Evolutionary conservation across 2,329 filamentous ascomycete species (phyloP), one percentile per base, ranked within the genome.

Genomic region (Aspergillus novoparasiticus): DNA sequence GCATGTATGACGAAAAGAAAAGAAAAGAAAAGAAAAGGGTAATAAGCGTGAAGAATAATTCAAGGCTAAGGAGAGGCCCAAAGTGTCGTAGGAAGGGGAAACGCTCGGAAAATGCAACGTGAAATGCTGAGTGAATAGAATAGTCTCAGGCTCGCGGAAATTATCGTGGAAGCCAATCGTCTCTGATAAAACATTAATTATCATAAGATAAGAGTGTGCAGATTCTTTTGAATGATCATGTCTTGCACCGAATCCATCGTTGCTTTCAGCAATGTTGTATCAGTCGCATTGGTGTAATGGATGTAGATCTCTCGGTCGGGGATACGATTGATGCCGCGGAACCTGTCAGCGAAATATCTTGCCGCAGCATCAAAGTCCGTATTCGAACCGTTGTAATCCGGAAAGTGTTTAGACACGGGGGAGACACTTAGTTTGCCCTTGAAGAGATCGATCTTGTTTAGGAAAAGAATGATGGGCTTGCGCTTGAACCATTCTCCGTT

Each of bases 401-500:
- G 90, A 79, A 94, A 94, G 64, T 92, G 89, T 60, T 88, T 86
- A 62, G 86, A 87, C 68, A 94, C 90, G 4, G 91, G 89, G 67
- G 89, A 92, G 61, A 85, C 82, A 3, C 84, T 79, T 41, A 94
- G 83, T 81, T 94, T 94, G 72, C 89, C 87, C 76, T 87, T 90
- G 84, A 94, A 94, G 14, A 94, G 83, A 78, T 94, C 91, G 81
- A 94, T 93, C 82, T 94, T 94, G 84, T 94, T 94, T 64, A 94
- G 84, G 80, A 94, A 94, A 58, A 94, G 85, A 68, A 94, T 94
- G 64, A 94, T 89, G 1, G 91, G 88, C 46, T 91, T 93, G 69
- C 90, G 89, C 71, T 89, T 88, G 80, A 94, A 94, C 91, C 91
- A 94, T 75, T 93, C 90, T 4, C 91, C 93, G 75, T 94, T 94